Base-by-base conservation (phyloP, 306 rosid species). In the Lathyrus tuberosus region DNA sequence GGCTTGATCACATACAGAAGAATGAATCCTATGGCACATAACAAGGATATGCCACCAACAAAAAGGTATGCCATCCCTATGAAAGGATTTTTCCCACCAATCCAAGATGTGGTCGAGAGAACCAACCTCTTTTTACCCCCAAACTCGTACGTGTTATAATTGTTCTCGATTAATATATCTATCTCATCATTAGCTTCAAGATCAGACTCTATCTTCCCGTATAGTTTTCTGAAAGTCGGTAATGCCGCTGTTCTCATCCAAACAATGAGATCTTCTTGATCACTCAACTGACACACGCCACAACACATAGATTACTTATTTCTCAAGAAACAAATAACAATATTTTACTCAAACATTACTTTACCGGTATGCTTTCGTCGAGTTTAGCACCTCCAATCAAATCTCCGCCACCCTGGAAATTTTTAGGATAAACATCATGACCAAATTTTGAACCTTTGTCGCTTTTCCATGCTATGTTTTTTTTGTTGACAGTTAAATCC, bases 221-320 rank as follows among this genome's bases (percentile, higher is more conserved):
- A 90, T 0, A 90, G 78, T 77, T 93, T 93, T 80, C 98, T 82
- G 76, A 93, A 93, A 10, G 91, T 79, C 0, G 98, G 91, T 67
- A 90, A 22, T 15, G 98, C 93, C 14, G 96, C 91, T 3, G 93
- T 84, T 81, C 96, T 61, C 98, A 93, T 93, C 98, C 98, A 93
- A 69, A 93, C 96, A 5, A 93, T 93, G 20, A 93, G 90, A 84
- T 93, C 96, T 76, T 79, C 93, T 84, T 93, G 98, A 71, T 86
- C 65, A 65, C 78, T 86, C 81, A 93, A 71, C 98, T 92, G 84
- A 66, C 46, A 22, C 80, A 85, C 28, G 74, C 44, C 81, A 65
- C 78, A 76, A 66, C 24, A 72, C 43, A 61, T 46, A 51, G 22
- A 10, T 62, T 61, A 65, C 40, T 52, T 53, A 49, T 17, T 17